A percentile compares a stretch with the other conserved stretches of the same genome.
Evolutionary conservation across 495 filamentous ascomycete species (phyloP).

Genomic region (Penicillium bialowiezense): DNA sequence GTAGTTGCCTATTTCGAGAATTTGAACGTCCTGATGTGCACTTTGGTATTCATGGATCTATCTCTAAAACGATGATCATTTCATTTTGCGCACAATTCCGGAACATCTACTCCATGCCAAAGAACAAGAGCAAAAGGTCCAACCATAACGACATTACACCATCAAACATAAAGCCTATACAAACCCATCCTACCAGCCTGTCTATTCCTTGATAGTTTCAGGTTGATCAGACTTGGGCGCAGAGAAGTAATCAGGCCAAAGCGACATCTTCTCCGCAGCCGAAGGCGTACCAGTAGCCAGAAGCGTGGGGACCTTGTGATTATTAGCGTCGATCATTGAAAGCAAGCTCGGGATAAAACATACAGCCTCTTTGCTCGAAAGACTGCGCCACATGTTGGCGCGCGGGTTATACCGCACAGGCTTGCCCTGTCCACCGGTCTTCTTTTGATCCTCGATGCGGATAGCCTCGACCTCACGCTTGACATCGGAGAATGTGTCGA

Average conservation of each 20-base stretch:
- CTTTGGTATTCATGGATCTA: no score
- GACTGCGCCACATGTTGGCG: constrained; percentile 68
- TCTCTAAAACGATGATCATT: not conserved
- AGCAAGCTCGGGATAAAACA: constrained; percentile 5
- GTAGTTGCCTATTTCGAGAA: no score
- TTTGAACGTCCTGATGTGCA: no score
- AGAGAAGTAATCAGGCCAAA: constrained; percentile 63
- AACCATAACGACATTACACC: constrained; percentile 2
- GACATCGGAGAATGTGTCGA: constrained; percentile 68
- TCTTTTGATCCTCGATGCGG: constrained; percentile 56
- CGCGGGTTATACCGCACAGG: constrained; percentile 67
- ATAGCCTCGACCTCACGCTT: constrained; percentile 61
- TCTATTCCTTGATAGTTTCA: constrained; percentile 19
- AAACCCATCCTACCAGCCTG: not conserved
- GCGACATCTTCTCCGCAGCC: constrained; percentile 62
- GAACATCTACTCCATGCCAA: constrained; percentile 5
- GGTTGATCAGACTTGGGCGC: constrained; percentile 29
- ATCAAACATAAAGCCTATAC: not conserved
- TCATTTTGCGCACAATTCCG: not conserved
- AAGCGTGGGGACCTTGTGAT: constrained; percentile 47
- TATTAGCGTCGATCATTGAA: not conserved
- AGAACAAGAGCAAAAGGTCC: not conserved
- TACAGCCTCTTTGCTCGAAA: constrained; percentile 56
- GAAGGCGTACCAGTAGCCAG: constrained; percentile 53
- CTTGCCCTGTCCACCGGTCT: constrained; percentile 62